phyloP scores from a whole-genome alignment of 208 protist species.

The Leishmania arabica region DNA sequence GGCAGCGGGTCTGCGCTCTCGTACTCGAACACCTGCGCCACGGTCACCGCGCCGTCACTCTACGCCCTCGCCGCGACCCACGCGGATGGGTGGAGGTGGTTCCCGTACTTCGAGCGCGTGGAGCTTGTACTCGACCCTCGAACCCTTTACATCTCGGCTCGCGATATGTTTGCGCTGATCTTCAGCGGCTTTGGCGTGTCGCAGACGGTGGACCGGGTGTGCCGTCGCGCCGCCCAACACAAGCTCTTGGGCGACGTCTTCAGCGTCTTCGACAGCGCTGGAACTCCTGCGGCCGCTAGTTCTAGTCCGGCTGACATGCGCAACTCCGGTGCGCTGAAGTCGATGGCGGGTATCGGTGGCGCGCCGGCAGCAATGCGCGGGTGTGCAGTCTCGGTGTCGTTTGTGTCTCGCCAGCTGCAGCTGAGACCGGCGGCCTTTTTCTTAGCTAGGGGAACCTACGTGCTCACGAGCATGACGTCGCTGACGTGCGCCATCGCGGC shows the following conservation, averaged over 20 bases:
- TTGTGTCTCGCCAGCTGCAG: constrained; percentile 23
- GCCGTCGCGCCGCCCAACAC: constrained; percentile 41
- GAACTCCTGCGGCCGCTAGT: not conserved
- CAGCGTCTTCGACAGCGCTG: constrained; percentile 26
- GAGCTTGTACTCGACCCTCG: constrained; percentile 27
- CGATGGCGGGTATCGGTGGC: not conserved
- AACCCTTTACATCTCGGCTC: constrained; percentile 26
- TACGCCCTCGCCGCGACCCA: constrained; percentile 47
- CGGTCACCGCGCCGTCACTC: constrained; percentile 40
- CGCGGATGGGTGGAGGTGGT: constrained; percentile 29
- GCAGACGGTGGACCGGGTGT: constrained; percentile 41
- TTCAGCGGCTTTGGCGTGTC: constrained; percentile 53
- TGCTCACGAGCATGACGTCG: constrained; percentile 54
- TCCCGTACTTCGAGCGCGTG: constrained; percentile 43
- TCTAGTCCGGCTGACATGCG: not conserved
- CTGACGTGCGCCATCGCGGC: constrained; percentile 64
- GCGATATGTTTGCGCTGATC: constrained; percentile 45
- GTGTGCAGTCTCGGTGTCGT: constrained; percentile 24
- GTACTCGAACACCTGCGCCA: constrained; percentile 5
- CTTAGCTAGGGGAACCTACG: constrained; percentile 38
- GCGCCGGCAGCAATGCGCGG: constrained; percentile 17
- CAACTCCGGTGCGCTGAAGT: not conserved
- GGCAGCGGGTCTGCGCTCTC: constrained; percentile 3
- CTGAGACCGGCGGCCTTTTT: constrained; percentile 27
- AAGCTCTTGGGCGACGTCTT: constrained; percentile 44